phyloP scores from a whole-genome alignment of 176 grass and related monocot genomes.

The Microstegium vimineum region DNA sequence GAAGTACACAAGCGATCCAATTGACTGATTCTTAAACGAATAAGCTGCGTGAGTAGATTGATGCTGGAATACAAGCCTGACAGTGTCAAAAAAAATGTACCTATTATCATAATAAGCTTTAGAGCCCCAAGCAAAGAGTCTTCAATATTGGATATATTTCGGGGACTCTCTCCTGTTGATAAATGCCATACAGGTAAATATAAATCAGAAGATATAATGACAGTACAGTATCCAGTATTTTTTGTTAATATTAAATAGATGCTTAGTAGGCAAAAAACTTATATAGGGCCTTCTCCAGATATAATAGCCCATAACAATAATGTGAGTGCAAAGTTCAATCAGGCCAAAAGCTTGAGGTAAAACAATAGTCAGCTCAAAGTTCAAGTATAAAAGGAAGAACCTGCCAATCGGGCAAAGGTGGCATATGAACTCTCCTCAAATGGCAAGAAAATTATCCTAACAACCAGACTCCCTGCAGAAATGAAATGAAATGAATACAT shows the following conservation, averaged over 20 bases:
- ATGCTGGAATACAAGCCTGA: background rate
- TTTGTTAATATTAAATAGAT: conserved; percentile 13
- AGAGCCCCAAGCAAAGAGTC: conserved; percentile 76
- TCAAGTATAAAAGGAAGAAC: conserved; percentile 49
- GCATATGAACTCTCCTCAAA: conserved; percentile 99
- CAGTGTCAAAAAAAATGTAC: conserved; percentile 36
- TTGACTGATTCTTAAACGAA: background rate
- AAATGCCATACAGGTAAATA: conserved; percentile 20
- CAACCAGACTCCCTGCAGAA: conserved; percentile 88
- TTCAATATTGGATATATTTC: conserved; percentile 53
- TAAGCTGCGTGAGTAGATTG: background rate
- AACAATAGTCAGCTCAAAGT: conserved; percentile 2
- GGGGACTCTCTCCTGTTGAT: conserved; percentile 56
- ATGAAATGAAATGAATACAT: conserved; percentile 12
- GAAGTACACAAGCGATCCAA: background rate
- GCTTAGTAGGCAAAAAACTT: conserved; percentile 4
- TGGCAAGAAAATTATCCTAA: conserved; percentile 96
- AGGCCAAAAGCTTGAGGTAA: background rate
- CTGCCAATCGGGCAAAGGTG: conserved; percentile 81
- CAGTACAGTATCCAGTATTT: background rate
- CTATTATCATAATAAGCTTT: conserved; percentile 90
- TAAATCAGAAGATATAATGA: conserved; percentile 23
- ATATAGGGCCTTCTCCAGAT: background rate
- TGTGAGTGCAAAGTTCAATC: too few relatives aligned
- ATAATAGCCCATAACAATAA: background rate